Evolutionary conservation across 768 basidiomycete genomes (phyloP).

Genomic region (Serendipita vermifera): DNA sequence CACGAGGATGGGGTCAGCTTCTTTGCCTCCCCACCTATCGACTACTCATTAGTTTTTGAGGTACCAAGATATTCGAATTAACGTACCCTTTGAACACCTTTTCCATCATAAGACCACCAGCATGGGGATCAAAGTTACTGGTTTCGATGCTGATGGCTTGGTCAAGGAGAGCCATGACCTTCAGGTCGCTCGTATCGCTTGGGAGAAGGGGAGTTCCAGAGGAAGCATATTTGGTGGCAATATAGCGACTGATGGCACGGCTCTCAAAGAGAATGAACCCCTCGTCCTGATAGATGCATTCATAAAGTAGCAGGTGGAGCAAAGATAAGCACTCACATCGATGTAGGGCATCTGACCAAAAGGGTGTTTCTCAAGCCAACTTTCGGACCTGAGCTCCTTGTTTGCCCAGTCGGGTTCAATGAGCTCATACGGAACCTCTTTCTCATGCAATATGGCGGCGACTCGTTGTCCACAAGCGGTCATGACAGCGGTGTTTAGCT

Average conservation of each 20-base stretch:
- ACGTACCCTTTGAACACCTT: slow-evolving; percentile 40
- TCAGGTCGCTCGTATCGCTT: slow-evolving; percentile 28
- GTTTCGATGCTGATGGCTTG: slow-evolving; percentile 34
- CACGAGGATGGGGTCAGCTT: no score
- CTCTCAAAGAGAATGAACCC: slow-evolving; percentile 51
- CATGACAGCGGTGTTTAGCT: slow-evolving; percentile 23
- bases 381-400: slow-evolving; percentile 34
- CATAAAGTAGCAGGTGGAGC: neutral
- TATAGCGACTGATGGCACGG: slow-evolving; percentile 47
- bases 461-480: slow-evolving; percentile 44
- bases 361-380: slow-evolving; percentile 41
- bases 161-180: slow-evolving; percentile 35
- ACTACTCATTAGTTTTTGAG: no score
- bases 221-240: slow-evolving; percentile 38
- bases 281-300: slow-evolving; percentile 32
- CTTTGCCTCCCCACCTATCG: slow-evolving; percentile 30
- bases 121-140: slow-evolving; percentile 40
- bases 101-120: slow-evolving; percentile 31
- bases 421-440: slow-evolving; percentile 42
- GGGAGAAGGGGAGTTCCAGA: slow-evolving; percentile 37
- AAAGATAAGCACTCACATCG: slow-evolving; percentile 18
- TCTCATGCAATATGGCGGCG: slow-evolving; percentile 40
- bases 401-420: slow-evolving; percentile 31
- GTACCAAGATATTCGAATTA: no score
- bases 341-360: slow-evolving; percentile 52